phyloP scores from a whole-genome alignment of 306 rosid species.

The Cucumis melo region DNA sequence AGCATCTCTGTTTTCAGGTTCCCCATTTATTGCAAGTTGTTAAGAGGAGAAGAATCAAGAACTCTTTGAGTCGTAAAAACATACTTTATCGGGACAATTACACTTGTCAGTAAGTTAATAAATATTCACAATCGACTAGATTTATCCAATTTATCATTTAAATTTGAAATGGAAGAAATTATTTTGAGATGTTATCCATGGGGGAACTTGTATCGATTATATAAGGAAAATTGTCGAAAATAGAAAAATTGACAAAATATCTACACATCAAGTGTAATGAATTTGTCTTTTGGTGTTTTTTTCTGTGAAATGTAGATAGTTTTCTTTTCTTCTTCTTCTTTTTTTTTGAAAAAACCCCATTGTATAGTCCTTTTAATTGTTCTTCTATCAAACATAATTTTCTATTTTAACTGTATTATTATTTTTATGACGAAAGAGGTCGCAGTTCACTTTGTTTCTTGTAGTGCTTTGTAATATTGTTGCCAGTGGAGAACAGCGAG shows the following conservation, averaged over 20 bases:
- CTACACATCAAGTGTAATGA: no score
- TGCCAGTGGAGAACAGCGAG: background rate
- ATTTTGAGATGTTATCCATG: background rate
- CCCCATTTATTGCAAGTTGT: constrained; percentile 86
- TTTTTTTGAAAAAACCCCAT: background rate
- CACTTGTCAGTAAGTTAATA: constrained; percentile 72
- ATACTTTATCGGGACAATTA: constrained; percentile 70
- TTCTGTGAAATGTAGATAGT: no score
- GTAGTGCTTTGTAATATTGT: background rate
- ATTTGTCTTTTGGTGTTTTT: no score
- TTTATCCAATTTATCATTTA: background rate
- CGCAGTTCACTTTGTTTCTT: background rate
- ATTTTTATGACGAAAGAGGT: background rate
- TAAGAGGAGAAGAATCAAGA: constrained; percentile 63
- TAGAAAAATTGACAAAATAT: no score
- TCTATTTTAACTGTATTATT: background rate
- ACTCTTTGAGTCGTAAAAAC: constrained; percentile 73
- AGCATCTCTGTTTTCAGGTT: constrained; percentile 39
- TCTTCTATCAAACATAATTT: background rate
- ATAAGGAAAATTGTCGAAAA: background rate
- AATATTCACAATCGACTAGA: background rate
- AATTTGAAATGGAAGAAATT: background rate
- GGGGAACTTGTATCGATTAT: background rate
- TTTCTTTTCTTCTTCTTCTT: no score
- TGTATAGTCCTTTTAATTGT: background rate